Conservation (phyloP, 495 filamentous ascomycete genomes). For the Oidiodendron maius region DNA sequence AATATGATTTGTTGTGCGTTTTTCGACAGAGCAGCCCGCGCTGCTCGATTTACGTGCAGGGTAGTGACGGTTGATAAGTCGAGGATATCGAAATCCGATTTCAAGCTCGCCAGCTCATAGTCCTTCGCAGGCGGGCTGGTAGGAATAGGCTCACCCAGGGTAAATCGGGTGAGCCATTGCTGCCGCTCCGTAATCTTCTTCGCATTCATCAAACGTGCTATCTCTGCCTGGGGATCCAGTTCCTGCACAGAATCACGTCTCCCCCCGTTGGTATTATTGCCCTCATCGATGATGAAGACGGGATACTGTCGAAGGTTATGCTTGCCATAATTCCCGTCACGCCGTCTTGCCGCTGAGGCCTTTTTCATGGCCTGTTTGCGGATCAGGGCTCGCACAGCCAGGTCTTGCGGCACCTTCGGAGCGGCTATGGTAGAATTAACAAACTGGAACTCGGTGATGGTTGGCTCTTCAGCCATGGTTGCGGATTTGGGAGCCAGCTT, state of each 20-base stretch:
- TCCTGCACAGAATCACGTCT: neutral
- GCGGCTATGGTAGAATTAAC: conserved; percentile 22
- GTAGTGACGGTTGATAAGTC: conserved; percentile 24
- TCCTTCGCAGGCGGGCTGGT: conserved; percentile 19
- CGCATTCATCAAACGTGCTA: neutral
- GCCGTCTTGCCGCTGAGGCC: conserved; percentile 22
- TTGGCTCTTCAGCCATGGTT: conserved; percentile 9
- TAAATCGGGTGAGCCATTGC: neutral
- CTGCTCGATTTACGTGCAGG: conserved; percentile 18
- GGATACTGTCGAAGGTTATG: conserved; percentile 29
- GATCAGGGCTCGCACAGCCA: conserved; percentile 23
- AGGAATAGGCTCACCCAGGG: conserved; percentile 12
- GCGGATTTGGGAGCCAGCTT: neutral
- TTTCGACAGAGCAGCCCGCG: conserved; percentile 14
- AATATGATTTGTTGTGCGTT: conserved; percentile 17
- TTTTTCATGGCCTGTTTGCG: conserved; percentile 34
- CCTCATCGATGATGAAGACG: conserved; percentile 12
- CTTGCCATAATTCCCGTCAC: conserved; percentile 24
- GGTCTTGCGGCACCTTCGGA: conserved; percentile 21
- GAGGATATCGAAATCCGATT: conserved; percentile 23
- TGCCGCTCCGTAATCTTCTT: neutral
- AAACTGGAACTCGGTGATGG: conserved; percentile 19
- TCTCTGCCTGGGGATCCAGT: neutral
- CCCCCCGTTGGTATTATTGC: neutral
- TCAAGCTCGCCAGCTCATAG: conserved; percentile 24